phyloP scores from a whole-genome alignment of 768 basidiomycete genomes.

The Termitomyces heimii region DNA sequence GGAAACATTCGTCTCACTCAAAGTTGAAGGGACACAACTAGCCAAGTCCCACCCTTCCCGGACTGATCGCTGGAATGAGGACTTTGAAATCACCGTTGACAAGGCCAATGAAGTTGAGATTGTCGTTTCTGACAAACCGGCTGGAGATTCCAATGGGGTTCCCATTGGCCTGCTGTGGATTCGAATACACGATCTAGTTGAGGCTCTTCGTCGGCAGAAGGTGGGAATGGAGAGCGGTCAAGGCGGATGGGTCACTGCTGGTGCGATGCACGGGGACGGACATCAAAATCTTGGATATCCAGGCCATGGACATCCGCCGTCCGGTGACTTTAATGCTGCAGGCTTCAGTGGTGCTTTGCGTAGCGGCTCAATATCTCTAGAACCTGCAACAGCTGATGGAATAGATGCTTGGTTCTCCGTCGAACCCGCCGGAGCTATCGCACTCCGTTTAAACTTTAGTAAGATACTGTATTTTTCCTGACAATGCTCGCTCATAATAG shows the following conservation, averaged over 20 bases:
- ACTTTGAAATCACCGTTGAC: slow-evolving; percentile 93
- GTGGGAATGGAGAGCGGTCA: slow-evolving; percentile 82
- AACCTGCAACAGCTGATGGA: slow-evolving; percentile 55
- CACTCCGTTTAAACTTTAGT: slow-evolving; percentile 89
- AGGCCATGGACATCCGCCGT: slow-evolving; percentile 24
- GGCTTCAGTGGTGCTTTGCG: slow-evolving; percentile 41
- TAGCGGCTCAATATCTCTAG: slow-evolving; percentile 26
- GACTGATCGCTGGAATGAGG: slow-evolving; percentile 97
- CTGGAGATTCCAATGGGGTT: slow-evolving; percentile 70
- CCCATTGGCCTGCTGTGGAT: slow-evolving; percentile 97
- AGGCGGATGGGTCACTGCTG: slow-evolving; percentile 94
- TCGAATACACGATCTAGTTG: slow-evolving; percentile 88
- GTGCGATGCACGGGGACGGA: slow-evolving; percentile 72
- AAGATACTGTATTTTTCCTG: slow-evolving; percentile 25
- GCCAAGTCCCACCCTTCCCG: slow-evolving; percentile 90
- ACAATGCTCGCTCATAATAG: slow-evolving; percentile 6
- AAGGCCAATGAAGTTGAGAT: slow-evolving; percentile 99
- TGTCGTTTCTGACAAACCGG: slow-evolving; percentile 89
- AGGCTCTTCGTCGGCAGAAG: slow-evolving; percentile 88
- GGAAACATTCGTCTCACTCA: slow-evolving; percentile 91
- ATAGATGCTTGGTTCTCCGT: slow-evolving; percentile 97
- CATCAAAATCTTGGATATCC: slow-evolving; percentile 23
- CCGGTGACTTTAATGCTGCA: slow-evolving; percentile 41
- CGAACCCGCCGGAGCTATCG: slow-evolving; percentile 93
- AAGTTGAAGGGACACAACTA: slow-evolving; percentile 92